Percentiles rank a stretch among this genome's conserved stretches.
Conservation (phyloP, 2,329 filamentous ascomycete species). For the Phyllosticta capitalensis region DNA sequence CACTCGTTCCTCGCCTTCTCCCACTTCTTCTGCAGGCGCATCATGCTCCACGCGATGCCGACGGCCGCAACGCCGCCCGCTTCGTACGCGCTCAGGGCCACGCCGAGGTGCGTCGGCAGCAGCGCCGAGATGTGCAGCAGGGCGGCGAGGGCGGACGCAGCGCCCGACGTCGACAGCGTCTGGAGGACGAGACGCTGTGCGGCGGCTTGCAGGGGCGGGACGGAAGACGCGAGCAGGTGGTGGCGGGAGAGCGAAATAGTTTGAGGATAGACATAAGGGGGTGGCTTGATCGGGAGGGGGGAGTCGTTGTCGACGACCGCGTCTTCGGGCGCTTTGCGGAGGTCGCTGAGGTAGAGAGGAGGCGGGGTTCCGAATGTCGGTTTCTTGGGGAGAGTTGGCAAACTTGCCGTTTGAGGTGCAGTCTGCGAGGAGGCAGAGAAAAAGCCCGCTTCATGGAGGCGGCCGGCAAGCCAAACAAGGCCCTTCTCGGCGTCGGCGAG, state of each 20-base stretch:
- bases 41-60: slow-evolving; percentile 47
- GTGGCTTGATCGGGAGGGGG: slow-evolving; percentile 9
- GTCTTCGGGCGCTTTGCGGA: not conserved
- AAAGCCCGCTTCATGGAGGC: slow-evolving; percentile 57
- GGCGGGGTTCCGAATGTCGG: not conserved
- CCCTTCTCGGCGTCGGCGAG: slow-evolving; percentile 69
- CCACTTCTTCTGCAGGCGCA: slow-evolving; percentile 51
- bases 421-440: slow-evolving; percentile 11
- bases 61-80: slow-evolving; percentile 50
- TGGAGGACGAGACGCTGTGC: slow-evolving; percentile 53
- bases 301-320: not conserved
- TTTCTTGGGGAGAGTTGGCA: not conserved
- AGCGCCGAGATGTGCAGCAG: slow-evolving; percentile 47
- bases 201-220: slow-evolving; percentile 36
- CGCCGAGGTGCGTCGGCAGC: slow-evolving; percentile 24
- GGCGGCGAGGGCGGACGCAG: slow-evolving; percentile 42
- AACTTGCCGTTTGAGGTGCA: not conserved
- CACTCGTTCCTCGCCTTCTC: slow-evolving; percentile 43
- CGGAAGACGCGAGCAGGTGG: slow-evolving; percentile 29
- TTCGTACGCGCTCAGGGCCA: slow-evolving; percentile 34
- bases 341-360: not conserved
- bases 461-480: slow-evolving; percentile 73
- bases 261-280: slow-evolving; percentile 54
- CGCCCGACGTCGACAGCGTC: slow-evolving; percentile 61
- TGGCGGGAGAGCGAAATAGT: slow-evolving; percentile 64